These are phyloP conservation scores for Vicia villosa DNA, from an alignment of 306 rosid species.

Conservation along the genomic window DNA sequence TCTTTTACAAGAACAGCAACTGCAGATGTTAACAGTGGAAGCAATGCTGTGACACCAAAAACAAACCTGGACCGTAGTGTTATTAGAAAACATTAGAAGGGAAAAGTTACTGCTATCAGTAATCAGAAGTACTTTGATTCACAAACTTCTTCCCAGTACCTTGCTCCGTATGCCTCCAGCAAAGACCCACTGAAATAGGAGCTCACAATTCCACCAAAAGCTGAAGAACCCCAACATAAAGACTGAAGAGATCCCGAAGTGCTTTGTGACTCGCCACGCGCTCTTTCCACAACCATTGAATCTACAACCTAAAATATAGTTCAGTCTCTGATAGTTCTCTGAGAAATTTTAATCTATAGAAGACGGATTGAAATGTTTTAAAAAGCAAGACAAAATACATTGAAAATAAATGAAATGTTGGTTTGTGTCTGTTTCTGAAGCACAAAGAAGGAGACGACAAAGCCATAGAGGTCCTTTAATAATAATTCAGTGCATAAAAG, in stretches of 20 bases:
- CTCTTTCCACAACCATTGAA: slow-evolving; percentile 99
- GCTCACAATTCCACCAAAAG: slow-evolving; percentile 97
- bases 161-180: slow-evolving; percentile 83
- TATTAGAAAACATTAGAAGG: slow-evolving; percentile 14
- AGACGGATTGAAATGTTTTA: slow-evolving; percentile 20
- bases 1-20: slow-evolving; percentile 96
- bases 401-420: background rate
- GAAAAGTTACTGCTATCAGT: background rate
- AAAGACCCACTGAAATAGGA: slow-evolving; percentile 94
- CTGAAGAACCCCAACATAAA: slow-evolving; percentile 98
- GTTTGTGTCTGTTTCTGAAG: slow-evolving; percentile 7
- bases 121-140: slow-evolving; percentile 36
- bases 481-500: background rate
- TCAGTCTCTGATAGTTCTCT: slow-evolving; percentile 46
- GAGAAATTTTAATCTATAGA: slow-evolving; percentile 23
- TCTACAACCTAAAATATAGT: slow-evolving; percentile 84
- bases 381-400: slow-evolving; percentile 1
- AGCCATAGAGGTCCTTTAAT: background rate
- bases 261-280: slow-evolving; percentile 99
- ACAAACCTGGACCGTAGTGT: slow-evolving; percentile 75
- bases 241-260: slow-evolving; percentile 97
- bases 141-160: slow-evolving; percentile 50
- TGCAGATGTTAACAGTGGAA: slow-evolving; percentile 86
- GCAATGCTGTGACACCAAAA: slow-evolving; percentile 89
- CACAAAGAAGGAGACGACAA: slow-evolving; percentile 18